phyloP scores from a whole-genome alignment of 2,329 filamentous ascomycete species.

The Aspergillus fijiensis region DNA sequence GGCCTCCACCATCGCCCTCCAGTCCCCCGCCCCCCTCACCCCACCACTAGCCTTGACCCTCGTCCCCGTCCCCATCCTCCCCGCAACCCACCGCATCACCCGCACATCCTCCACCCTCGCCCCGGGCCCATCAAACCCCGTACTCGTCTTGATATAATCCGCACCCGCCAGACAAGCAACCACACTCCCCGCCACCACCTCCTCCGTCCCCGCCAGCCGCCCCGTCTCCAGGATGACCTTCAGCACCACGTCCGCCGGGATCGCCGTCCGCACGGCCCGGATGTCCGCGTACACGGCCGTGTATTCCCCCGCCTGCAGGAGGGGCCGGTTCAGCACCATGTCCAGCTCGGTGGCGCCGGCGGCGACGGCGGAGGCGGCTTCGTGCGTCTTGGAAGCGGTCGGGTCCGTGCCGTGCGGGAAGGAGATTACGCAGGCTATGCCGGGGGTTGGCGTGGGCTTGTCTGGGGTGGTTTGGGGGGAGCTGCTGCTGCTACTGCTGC shows the following conservation, averaged over 20 bases:
- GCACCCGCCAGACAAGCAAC: conserved; percentile 54
- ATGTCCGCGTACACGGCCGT: conserved; percentile 54
- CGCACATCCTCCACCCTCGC: conserved; percentile 54
- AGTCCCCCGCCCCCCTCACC: conserved; percentile 52
- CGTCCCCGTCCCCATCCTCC: conserved; percentile 43
- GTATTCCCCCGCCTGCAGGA: conserved; percentile 49
- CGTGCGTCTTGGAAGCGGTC: conserved; percentile 51
- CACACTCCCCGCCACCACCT: conserved; percentile 56
- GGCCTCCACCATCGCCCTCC: conserved; percentile 55
- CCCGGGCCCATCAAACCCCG: conserved; percentile 58
- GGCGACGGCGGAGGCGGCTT: conserved; percentile 51
- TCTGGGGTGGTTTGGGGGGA: conserved; percentile 2
- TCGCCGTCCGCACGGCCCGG: conserved; percentile 51
- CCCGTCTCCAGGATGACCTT: conserved; percentile 63
- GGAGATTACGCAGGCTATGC: conserved; percentile 58
- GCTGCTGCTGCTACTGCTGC: too few relatives aligned
- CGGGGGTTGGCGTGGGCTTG: conserved; percentile 28
- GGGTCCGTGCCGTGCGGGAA: conserved; percentile 60
- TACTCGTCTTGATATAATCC: conserved; percentile 62
- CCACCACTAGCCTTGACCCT: conserved; percentile 61
- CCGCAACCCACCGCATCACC: conserved; percentile 54
- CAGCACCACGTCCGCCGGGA: conserved; percentile 42
- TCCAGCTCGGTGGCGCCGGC: conserved; percentile 58
- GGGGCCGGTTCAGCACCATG: conserved; percentile 57
- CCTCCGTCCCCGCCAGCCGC: conserved; percentile 43